Evolutionary conservation across 495 filamentous ascomycete genomes (phyloP).

Genomic region (Annulohypoxylon maeteangense): DNA sequence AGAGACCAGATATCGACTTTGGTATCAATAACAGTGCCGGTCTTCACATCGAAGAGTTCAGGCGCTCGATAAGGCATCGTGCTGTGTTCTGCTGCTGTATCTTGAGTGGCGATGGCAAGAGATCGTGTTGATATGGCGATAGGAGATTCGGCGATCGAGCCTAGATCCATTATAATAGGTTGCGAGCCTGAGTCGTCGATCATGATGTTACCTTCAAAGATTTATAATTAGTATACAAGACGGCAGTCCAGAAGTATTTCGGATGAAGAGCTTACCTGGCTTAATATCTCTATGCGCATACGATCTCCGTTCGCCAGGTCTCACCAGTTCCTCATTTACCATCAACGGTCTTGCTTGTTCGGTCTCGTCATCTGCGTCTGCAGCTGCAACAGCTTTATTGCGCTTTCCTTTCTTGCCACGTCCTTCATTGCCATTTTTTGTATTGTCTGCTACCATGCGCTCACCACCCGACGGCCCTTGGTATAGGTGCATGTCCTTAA

Average conservation of each 20-base stretch:
- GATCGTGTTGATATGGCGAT: conserved; percentile 94
- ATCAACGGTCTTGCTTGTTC: conserved; percentile 82
- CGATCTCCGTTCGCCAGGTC: conserved; percentile 75
- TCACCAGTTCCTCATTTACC: conserved; percentile 81
- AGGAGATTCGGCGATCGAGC: conserved; percentile 87
- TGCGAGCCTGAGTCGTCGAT: conserved; percentile 85
- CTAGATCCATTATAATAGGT: conserved; percentile 98
- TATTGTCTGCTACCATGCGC: conserved; percentile 61
- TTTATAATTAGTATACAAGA: conserved; percentile 31
- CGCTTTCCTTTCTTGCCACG: conserved; percentile 68
- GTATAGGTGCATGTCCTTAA: conserved; percentile 93
- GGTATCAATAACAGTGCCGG: conserved; percentile 89
- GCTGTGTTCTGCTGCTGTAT: conserved; percentile 92
- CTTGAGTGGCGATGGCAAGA: conserved; percentile 89
- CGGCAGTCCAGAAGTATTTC: conserved; percentile 7
- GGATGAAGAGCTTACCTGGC: conserved; percentile 69
- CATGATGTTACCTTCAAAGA: conserved; percentile 86
- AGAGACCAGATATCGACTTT: conserved; percentile 99
- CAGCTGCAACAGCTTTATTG: conserved; percentile 55
- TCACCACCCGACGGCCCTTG: conserved; percentile 57
- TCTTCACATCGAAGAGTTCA: conserved; percentile 98
- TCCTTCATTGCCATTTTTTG: conserved; percentile 51
- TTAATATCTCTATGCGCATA: conserved; percentile 99
- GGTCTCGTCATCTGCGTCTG: conserved; percentile 73
- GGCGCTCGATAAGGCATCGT: conserved; percentile 99